Percentiles rank a stretch among this genome's conserved stretches.
These are phyloP conservation scores for Suillus clintonianus DNA, from an alignment of 768 basidiomycete species.

Conservation along the genomic window DNA sequence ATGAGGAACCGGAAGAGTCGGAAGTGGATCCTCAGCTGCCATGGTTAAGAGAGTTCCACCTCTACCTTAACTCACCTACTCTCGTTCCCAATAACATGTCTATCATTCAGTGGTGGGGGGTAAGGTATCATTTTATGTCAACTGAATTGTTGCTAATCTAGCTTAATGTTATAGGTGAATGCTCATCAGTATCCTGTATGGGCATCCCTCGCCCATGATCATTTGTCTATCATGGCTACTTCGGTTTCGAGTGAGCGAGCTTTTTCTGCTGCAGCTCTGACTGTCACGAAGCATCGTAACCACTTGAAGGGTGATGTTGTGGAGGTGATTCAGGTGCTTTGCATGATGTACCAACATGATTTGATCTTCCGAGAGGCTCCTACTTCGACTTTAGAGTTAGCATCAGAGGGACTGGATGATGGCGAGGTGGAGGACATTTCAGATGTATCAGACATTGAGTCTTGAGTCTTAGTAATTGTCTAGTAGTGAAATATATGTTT, in stretches of 20 bases:
- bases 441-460: no score
- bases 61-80: neutral
- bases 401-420: neutral
- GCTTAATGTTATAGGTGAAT: neutral
- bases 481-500: neutral
- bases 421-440: neutral
- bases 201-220: neutral
- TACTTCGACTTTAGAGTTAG: constrained; percentile 1
- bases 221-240: neutral
- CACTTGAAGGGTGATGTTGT: constrained; percentile 37
- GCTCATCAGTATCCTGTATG: neutral
- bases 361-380: constrained; percentile 20
- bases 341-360: constrained; percentile 23
- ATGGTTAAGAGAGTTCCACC: neutral
- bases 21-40: neutral
- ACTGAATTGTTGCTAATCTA: neutral
- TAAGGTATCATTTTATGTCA: neutral
- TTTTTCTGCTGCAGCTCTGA: constrained; percentile 43
- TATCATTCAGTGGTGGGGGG: neutral
- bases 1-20: neutral
- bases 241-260: neutral
- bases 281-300: constrained; percentile 36
- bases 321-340: constrained; percentile 34
- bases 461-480: neutral
- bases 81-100: neutral